Conservation (phyloP, 2,329 filamentous ascomycete species). For the Cladorrhinum sp. region DNA sequence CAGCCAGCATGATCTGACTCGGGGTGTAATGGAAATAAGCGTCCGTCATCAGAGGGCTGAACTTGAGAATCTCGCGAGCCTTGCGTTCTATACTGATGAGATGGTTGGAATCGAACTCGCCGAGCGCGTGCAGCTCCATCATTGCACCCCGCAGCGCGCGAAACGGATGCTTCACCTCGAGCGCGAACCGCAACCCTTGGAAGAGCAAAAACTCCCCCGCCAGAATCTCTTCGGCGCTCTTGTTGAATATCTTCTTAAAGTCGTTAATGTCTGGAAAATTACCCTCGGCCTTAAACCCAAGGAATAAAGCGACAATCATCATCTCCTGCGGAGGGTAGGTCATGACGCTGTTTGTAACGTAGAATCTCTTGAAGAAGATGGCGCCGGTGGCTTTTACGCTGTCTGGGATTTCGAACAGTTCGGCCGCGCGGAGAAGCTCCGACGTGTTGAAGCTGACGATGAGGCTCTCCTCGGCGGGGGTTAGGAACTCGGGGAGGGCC, state of each 20-base stretch:
- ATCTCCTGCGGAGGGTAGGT: constrained; percentile 90
- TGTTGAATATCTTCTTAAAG: constrained; percentile 65
- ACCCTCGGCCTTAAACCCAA: constrained; percentile 90
- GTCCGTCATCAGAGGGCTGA: constrained; percentile 81
- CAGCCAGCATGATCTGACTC: constrained; percentile 86
- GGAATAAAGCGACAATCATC: constrained; percentile 85
- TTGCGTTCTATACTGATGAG: constrained; percentile 64
- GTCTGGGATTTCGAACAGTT: constrained; percentile 50
- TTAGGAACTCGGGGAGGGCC: constrained; percentile 71
- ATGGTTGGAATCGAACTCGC: constrained; percentile 55
- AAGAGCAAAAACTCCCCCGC: constrained; percentile 91
- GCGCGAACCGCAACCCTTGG: constrained; percentile 87
- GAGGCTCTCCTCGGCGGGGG: constrained; percentile 75
- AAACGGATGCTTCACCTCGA: constrained; percentile 89
- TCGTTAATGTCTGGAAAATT: constrained; percentile 63
- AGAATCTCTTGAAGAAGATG: constrained; percentile 90
- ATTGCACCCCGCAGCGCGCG: constrained; percentile 81
- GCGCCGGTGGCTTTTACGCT: constrained; percentile 70
- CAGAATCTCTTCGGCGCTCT: constrained; percentile 75
- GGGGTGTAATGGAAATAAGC: constrained; percentile 97
- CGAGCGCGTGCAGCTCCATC: constrained; percentile 72
- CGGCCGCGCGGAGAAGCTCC: constrained; percentile 55
- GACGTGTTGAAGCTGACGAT: constrained; percentile 75
- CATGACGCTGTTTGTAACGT: constrained; percentile 92
- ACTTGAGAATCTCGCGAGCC: constrained; percentile 71